A percentile compares a stretch with the other conserved stretches of the same genome.
Evolutionary conservation across 441 rosid species (phyloP).

Genomic region (Populus hybrid): DNA sequence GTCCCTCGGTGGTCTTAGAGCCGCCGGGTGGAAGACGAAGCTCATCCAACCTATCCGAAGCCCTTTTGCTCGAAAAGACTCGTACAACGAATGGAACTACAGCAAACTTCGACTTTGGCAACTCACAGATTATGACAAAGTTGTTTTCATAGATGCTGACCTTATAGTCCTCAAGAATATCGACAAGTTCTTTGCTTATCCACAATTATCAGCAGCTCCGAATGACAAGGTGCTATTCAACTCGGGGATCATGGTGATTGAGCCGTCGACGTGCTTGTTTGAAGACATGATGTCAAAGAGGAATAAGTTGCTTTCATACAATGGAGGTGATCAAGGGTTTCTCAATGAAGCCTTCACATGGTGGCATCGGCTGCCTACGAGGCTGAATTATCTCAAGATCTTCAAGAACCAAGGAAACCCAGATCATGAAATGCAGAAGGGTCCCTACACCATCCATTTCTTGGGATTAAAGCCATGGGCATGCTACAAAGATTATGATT

Average conservation of each 20-base stretch:
- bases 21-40: constrained; percentile 61
- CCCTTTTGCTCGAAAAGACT: constrained; percentile 44
- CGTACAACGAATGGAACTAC: constrained; percentile 85
- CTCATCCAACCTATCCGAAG: constrained; percentile 52
- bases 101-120: constrained; percentile 75
- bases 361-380: constrained; percentile 80
- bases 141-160: constrained; percentile 71
- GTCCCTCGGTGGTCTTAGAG: constrained; percentile 42
- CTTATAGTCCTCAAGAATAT: constrained; percentile 49
- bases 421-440: constrained; percentile 20
- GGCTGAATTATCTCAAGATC: constrained; percentile 47
- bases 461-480: constrained; percentile 86
- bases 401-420: constrained; percentile 6
- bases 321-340: constrained; percentile 89
- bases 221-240: constrained; percentile 51
- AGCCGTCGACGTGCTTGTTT: constrained; percentile 69
- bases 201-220: constrained; percentile 56
- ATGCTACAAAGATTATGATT: constrained; percentile 81
- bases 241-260: constrained; percentile 79
- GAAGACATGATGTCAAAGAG: constrained; percentile 48
- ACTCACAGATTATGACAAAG: constrained; percentile 48
- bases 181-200: constrained; percentile 52
- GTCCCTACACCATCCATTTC: constrained; percentile 52
- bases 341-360: constrained; percentile 73
- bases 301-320: constrained; percentile 42